Percentiles rank a stretch among this genome's conserved stretches.
phyloP scores from a whole-genome alignment of 129 eudicot genomes.

The Heracleum sosnowskyi region DNA sequence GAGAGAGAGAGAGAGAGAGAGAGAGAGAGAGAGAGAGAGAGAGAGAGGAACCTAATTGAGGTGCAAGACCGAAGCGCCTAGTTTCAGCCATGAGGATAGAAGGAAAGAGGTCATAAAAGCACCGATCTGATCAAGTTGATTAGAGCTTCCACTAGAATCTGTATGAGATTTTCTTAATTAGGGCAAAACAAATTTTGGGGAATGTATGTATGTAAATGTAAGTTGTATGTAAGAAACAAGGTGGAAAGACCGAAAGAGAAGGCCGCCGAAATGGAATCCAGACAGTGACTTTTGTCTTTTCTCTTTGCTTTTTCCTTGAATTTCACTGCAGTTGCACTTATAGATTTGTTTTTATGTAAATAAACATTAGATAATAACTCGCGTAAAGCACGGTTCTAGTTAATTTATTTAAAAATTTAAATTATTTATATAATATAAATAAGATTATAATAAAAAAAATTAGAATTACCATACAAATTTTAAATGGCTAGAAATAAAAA shows the following conservation, averaged over 20 bases:
- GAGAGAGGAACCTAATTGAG: slow-evolving; percentile 15
- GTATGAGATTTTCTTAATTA: background rate
- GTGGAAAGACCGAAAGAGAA: background rate
- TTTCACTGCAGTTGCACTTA: background rate
- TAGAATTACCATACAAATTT: too few species aligned
- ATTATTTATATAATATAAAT: too few species aligned
- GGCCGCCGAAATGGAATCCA: slow-evolving; percentile 6
- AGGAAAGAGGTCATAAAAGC: background rate
- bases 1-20: background rate
- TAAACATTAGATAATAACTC: too few species aligned
- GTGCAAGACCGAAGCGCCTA: slow-evolving; percentile 12
- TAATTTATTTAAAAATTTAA: too few species aligned
- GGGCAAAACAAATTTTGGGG: background rate
- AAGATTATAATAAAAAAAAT: too few species aligned
- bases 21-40: background rate
- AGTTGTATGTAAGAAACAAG: background rate
- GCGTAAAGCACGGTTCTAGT: too few species aligned
- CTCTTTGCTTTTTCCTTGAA: background rate
- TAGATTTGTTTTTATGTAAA: too few species aligned
- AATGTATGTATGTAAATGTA: background rate
- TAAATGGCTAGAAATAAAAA: too few species aligned
- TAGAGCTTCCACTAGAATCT: background rate
- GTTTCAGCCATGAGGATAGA: slow-evolving; percentile 10
- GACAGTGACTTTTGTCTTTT: background rate
- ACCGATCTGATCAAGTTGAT: background rate